These are phyloP conservation scores for Letharia columbiana DNA, from an alignment of 495 filamentous ascomycete species.

Conservation along the genomic window DNA sequence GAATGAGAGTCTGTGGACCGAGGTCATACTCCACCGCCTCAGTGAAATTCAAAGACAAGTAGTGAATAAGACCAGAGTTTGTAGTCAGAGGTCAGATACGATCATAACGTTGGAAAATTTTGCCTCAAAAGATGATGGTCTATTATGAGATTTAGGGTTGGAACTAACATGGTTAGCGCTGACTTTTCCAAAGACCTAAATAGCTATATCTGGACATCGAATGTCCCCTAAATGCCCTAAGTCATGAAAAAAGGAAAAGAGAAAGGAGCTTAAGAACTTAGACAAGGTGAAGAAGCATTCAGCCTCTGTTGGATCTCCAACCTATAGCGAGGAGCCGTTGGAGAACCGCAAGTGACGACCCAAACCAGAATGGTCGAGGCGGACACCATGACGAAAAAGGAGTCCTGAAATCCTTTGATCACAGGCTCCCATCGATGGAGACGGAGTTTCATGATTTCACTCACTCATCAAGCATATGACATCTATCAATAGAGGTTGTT, in stretches of 20 bases:
- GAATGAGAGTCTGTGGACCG: not conserved
- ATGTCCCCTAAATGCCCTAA: not conserved
- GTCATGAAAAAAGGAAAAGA: not conserved
- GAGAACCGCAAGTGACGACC: not conserved
- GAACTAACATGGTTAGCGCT: conserved; percentile 4
- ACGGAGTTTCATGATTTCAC: not conserved
- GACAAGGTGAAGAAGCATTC: not conserved
- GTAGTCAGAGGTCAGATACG: conserved; percentile 17
- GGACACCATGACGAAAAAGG: not conserved
- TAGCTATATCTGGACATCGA: not conserved
- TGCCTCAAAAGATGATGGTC: not conserved
- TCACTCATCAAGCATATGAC: not conserved
- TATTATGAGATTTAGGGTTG: conserved; percentile 10
- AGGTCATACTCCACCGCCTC: not conserved
- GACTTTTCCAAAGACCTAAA: conserved; percentile 7
- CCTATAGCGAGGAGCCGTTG: not conserved
- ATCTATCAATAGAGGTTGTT: conserved; percentile 1
- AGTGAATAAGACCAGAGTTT: not conserved
- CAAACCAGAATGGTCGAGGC: not conserved
- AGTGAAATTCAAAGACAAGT: not conserved
- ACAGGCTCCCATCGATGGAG: not conserved
- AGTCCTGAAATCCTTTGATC: not conserved
- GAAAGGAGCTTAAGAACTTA: not conserved
- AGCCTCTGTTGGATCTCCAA: not conserved
- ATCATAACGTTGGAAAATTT: not conserved